phyloP scores from a whole-genome alignment of 2,329 filamentous ascomycete genomes.

The Ophiostoma novo-ulmi region DNA sequence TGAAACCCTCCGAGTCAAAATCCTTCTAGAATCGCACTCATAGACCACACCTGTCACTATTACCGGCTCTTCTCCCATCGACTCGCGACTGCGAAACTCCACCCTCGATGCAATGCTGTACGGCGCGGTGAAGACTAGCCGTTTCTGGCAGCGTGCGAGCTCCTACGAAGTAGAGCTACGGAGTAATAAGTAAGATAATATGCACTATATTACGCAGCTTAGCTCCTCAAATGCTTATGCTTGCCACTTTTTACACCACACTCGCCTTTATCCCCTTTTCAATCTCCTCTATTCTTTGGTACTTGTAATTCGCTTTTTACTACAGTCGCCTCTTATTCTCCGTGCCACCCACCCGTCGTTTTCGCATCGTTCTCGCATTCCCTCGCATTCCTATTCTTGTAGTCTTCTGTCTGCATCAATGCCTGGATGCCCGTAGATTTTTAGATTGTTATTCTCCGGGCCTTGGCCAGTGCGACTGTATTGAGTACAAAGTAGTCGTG shows the following conservation, averaged over 20 bases:
- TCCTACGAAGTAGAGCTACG: background rate
- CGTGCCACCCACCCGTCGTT: constrained; percentile 14
- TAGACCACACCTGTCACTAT: too few relatives aligned
- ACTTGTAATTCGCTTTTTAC: background rate
- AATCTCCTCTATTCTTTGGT: background rate
- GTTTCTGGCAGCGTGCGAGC: background rate
- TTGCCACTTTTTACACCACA: background rate
- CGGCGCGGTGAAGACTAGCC: constrained; percentile 1
- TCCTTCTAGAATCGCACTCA: too few relatives aligned
- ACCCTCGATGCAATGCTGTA: background rate
- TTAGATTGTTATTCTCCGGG: background rate
- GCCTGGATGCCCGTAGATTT: background rate
- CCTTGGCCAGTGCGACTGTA: too few relatives aligned
- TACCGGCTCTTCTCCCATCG: too few relatives aligned
- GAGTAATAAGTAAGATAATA: background rate
- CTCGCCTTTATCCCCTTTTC: background rate
- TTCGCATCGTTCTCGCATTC: constrained; percentile 14
- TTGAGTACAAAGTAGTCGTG: too few relatives aligned
- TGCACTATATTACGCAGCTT: background rate
- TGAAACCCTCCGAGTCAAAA: too few relatives aligned
- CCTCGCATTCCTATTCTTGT: background rate
- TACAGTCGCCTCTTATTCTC: background rate
- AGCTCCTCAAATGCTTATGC: background rate
- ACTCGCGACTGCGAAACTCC: background rate
- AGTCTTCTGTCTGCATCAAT: background rate